phyloP scores from a whole-genome alignment of 129 eudicot genomes.

The Flaveria ramosissima region DNA sequence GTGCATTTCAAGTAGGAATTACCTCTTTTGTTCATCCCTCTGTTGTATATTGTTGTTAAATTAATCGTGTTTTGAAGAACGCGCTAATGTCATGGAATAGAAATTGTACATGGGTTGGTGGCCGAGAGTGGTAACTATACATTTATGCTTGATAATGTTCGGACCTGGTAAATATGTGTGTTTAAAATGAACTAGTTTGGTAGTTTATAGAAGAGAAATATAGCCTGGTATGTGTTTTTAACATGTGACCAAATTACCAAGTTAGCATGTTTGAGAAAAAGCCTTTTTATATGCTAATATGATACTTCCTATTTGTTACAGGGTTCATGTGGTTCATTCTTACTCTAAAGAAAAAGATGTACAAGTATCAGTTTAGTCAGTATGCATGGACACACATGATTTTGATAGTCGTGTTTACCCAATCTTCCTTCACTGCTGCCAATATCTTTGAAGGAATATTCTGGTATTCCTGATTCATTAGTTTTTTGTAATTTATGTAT shows the following conservation, averaged over 20 bases:
- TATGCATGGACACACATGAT: constrained; percentile 94
- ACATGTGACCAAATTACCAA: background rate
- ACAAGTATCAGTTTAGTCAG: constrained; percentile 83
- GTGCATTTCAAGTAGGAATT: constrained; percentile 34
- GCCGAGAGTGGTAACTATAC: background rate
- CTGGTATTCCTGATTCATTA: constrained; percentile 48
- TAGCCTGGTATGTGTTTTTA: no score
- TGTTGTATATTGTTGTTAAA: background rate
- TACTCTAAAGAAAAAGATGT: constrained; percentile 75
- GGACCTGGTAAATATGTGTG: background rate
- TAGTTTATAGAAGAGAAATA: background rate
- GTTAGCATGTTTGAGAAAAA: background rate
- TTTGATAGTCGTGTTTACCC: constrained; percentile 78
- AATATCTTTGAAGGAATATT: constrained; percentile 89
- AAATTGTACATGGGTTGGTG: background rate
- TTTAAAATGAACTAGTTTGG: background rate
- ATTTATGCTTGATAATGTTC: no score
- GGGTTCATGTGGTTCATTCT: constrained; percentile 89
- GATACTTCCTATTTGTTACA: constrained; percentile 31
- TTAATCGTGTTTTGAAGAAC: background rate
- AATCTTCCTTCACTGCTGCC: constrained; percentile 81
- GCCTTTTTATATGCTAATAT: background rate
- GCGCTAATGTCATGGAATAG: background rate
- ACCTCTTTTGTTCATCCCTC: background rate
- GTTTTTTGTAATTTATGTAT: background rate